Percentiles rank a stretch among this genome's conserved stretches.
phyloP scores from a whole-genome alignment of 768 basidiomycete genomes.

The Epithele typhae region DNA sequence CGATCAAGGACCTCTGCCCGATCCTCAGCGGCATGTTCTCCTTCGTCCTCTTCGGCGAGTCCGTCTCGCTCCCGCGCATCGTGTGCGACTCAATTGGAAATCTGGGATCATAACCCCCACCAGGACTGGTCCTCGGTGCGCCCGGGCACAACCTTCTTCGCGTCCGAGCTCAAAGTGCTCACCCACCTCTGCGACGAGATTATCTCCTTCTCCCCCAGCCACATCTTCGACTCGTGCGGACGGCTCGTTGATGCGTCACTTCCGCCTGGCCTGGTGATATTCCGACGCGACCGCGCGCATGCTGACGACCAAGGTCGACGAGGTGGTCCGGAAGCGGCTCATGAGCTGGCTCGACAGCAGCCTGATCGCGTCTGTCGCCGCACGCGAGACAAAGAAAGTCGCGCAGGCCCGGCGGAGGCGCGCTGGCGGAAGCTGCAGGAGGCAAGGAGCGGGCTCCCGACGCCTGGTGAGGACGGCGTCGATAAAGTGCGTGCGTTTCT shows the following conservation, averaged over 20 bases:
- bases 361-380: constrained; percentile 92
- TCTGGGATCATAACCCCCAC: constrained; percentile 97
- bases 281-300: constrained; percentile 63
- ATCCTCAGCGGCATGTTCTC: constrained; percentile 98
- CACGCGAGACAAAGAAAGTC: constrained; percentile 91
- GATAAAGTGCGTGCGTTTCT: constrained; percentile 49
- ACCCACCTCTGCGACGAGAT: constrained; percentile 91
- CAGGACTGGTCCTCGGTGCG: constrained; percentile 87
- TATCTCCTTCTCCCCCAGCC: constrained; percentile 95
- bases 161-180: constrained; percentile 93
- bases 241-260: constrained; percentile 79
- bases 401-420: constrained; percentile 68
- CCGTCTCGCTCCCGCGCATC: constrained; percentile 80
- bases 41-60: constrained; percentile 93
- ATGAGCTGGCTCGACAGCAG: constrained; percentile 99
- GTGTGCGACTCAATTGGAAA: constrained; percentile 97
- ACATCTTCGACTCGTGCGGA: constrained; percentile 87
- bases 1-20: constrained; percentile 68
- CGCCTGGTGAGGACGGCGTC: constrained; percentile 31
- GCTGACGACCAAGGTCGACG: constrained; percentile 72
- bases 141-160: constrained; percentile 85
- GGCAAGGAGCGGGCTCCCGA: constrained; percentile 52
- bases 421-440: constrained; percentile 57
- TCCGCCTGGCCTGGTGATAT: constrained; percentile 84
- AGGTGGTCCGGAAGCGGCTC: constrained; percentile 87